Base-by-base conservation (phyloP, 208 protist species). In the Kentomonas sorsogonicus region DNA sequence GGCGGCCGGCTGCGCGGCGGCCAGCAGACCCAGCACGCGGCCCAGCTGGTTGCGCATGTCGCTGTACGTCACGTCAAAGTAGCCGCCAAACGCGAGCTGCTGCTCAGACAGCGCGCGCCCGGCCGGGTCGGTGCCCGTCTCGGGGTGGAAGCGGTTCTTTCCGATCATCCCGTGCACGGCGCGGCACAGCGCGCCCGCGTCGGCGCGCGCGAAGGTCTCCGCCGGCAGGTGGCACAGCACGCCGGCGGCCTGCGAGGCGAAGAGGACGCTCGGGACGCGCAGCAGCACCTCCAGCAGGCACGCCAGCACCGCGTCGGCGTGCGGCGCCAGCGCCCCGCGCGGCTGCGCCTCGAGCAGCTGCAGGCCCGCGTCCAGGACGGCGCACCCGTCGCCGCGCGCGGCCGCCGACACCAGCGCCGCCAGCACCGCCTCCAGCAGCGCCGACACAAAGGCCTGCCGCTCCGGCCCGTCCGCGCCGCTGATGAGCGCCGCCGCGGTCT, bases 111-210 rank as follows among this genome's bases (percentile, higher is more conserved):
- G 66, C 46, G 50, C 41, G 15, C 47, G 48, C 1, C 79, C 82
- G 26, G 74, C 64, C 15, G 63, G 34, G 38, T 77, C 60, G 3
- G 64, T 65, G 15, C 86, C 81, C 13, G 6, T 48, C 33, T 47
- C 38, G 1, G 81, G 86, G 41, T 89, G 81, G 54, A 83, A 84
- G 52, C 69, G 66, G 38, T 86, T 74, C 60, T 89, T 89, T 23
- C 62, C 69, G 25, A 89, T 46, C 16, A 88, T 48, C 16, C 30
- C 29, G 27, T 66, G 62, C 40, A 93, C 25, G 6, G 53, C 66
- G 25, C 52, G 38, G 60, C 77, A 75, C 4, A 93, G 45, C 15
- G 65, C 68, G 4, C 63, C 4, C 9, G 66, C 59, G 40, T 83
- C 69, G 4, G 70, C 30, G 2, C 74, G 59, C 9, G 36, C 41